phyloP scores from a whole-genome alignment of 2,329 filamentous ascomycete species.

The Colletotrichum costaricense region DNA sequence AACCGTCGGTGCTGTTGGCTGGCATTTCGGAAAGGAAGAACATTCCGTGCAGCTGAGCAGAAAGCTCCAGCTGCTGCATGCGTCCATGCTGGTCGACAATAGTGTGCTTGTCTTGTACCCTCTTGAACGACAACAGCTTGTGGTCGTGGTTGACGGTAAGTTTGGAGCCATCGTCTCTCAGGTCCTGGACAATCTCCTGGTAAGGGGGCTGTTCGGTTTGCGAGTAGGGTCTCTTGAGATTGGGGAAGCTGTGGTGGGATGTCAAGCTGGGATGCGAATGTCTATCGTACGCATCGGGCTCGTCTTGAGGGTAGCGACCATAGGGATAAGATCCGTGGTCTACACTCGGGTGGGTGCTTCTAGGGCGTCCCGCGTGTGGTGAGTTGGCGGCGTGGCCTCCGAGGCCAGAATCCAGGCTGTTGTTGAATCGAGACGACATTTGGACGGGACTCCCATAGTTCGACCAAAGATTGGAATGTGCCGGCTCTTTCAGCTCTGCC shows the following conservation, averaged over 20 bases:
- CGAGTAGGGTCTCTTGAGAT: slow-evolving; percentile 68
- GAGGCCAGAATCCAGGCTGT: slow-evolving; percentile 61
- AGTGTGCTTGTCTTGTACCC: slow-evolving; percentile 68
- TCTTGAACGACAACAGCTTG: slow-evolving; percentile 69
- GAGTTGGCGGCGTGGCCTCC: slow-evolving; percentile 57
- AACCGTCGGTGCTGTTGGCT: slow-evolving; percentile 68
- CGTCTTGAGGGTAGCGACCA: slow-evolving; percentile 65
- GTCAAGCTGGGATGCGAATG: slow-evolving; percentile 60
- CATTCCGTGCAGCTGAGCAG: slow-evolving; percentile 87
- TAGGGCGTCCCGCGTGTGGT: slow-evolving; percentile 61
- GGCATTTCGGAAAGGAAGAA: slow-evolving; percentile 88
- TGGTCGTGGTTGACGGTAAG: slow-evolving; percentile 70
- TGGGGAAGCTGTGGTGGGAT: slow-evolving; percentile 64
- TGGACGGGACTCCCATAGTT: slow-evolving; percentile 67
- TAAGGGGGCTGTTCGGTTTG: slow-evolving; percentile 66
- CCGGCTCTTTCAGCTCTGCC: slow-evolving; percentile 72
- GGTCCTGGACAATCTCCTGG: slow-evolving; percentile 70
- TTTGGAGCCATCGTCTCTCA: slow-evolving; percentile 68
- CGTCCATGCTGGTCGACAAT: slow-evolving; percentile 69
- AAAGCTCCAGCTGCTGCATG: slow-evolving; percentile 70
- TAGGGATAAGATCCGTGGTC: slow-evolving; percentile 65
- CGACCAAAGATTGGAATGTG: slow-evolving; percentile 68
- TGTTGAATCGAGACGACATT: slow-evolving; percentile 62
- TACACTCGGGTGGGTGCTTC: slow-evolving; percentile 61
- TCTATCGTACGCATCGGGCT: slow-evolving; percentile 65